Conservation (phyloP, 805 yeast species). For the Lachancea quebecensis region DNA sequence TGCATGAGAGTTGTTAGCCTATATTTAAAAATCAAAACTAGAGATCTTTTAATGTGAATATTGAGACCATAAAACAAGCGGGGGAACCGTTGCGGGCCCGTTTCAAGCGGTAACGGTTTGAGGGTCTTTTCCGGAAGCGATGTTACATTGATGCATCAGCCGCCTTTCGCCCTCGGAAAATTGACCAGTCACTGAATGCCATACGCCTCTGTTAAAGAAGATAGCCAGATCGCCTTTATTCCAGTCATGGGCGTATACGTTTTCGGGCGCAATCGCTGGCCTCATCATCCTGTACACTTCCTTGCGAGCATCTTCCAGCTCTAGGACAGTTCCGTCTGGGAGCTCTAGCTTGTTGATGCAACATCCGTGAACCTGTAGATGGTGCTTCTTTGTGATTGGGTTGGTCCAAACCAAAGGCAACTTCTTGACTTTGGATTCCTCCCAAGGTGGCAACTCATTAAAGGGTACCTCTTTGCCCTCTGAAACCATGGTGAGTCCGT, state of each 20-base stretch:
- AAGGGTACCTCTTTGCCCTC: slow-evolving; percentile 67
- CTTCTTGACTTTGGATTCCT: slow-evolving; percentile 63
- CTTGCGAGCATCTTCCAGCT: slow-evolving; percentile 65
- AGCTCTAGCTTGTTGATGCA: slow-evolving; percentile 61
- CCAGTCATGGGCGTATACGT: slow-evolving; percentile 81
- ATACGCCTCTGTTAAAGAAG: slow-evolving; percentile 82
- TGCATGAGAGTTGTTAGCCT: too few species aligned
- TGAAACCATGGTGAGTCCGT: slow-evolving; percentile 78
- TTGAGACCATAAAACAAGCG: too few species aligned
- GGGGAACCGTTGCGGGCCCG: too few species aligned
- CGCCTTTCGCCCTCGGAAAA: slow-evolving; percentile 71
- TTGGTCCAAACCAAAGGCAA: slow-evolving; percentile 90
- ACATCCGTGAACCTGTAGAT: slow-evolving; percentile 83
- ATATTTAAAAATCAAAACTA: too few species aligned
- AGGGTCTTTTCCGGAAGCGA: slow-evolving; percentile 77
- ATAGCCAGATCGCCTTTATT: slow-evolving; percentile 75
- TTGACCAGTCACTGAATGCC: slow-evolving; percentile 91
- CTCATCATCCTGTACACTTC: slow-evolving; percentile 71
- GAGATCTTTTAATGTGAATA: too few species aligned
- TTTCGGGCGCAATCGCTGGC: slow-evolving; percentile 70
- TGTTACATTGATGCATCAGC: slow-evolving; percentile 90
- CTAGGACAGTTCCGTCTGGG: slow-evolving; percentile 52
- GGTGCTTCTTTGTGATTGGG: slow-evolving; percentile 76
- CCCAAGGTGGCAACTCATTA: slow-evolving; percentile 77
- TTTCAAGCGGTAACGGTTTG: not conserved